Base-by-base conservation (phyloP, 306 rosid genomes). In the Acacia crassicarpa region DNA sequence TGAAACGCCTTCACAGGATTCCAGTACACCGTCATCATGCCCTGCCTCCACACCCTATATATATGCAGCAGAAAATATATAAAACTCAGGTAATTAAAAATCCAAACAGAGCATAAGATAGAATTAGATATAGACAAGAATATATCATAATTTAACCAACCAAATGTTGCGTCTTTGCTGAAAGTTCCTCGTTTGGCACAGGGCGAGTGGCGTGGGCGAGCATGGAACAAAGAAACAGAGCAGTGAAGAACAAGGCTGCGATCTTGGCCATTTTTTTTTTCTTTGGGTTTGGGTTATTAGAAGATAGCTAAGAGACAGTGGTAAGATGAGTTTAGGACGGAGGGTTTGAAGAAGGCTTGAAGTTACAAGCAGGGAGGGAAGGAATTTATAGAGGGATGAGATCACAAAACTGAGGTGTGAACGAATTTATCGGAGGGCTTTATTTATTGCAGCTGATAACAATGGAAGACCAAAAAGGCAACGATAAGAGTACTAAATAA, bases 311-410 rank as follows among this genome's bases (percentile, higher is more conserved):
- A 44, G 48, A 51, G 67, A 20, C 13, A 44, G 17, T 17, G 61
- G 13, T 12, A 44, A 49, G 69, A 43, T 62, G 65, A 63, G 49
- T 40, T 11, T 70, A 38, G 58, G 53, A 62, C 9, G 43, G 32
- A 27, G 56, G 77, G 78, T 25, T 54, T 74, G 51, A 17, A 16
- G 67, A 16, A 48, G 58, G 35, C 67, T 79, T 82, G 86, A 75
- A 30, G 35, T 1, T 56, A 40, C 43, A 14, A 32, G 74, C 71
- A 65, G 13, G 27, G 76, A 63, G 22, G 75, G 4, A 32, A 11
- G 14, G 83, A 76, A 76, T 86, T 84, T 84, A 83, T 86, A 83
- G 88, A n/a, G 61, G 68, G 86, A 33, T 49, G 41, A 30, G 66
- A 66, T 59, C 44, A 41, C 32, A 62, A 38, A 38, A 23, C 2